Evolutionary conservation across 768 basidiomycete species (phyloP), one percentile per base, ranked within the genome.

Genomic region (Termitomyces sp.): DNA sequence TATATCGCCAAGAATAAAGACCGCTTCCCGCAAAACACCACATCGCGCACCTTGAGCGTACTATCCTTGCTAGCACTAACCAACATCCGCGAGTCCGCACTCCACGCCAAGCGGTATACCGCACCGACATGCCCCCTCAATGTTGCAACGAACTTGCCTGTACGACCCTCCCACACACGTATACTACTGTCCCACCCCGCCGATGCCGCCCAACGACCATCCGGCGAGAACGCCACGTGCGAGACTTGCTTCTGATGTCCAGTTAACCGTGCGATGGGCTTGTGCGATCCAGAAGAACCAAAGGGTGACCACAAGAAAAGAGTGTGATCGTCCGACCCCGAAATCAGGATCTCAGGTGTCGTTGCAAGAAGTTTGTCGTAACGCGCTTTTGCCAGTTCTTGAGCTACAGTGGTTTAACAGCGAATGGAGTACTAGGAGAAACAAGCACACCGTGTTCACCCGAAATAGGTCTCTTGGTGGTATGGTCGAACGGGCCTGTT

Each of bases 271-370:
- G 91, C 81, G 17, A 78, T 54, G 52, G 81, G 77, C 60, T 78
- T 79, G 70, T 21, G 66, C 54, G 3, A 66, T 73, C 47, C 27
- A 6, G 49, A 27, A 7, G 49, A 39, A 5, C 35, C 35, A 27
- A 67, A 70, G 52, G 77, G 75, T 19, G 92, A 89, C 96, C 94
- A 98, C 12, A 99, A 81, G 81, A 95, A 98, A 49, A 98, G 84
- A 0, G 96, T 99, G 70, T 98, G 96, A 69, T 99, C 96, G 68
- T 99, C 95, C 3, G 95, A 98, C 21, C 94, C 95, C 5, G 94
- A 93, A 68, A 98, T 96, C 61, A 96, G 76, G 4, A 92, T 77
- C 69, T 98, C 95, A 11, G 92, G 87, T 2, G 77, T 78, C 3
- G 73, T 78, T 30, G 79, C 73, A 19, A 89, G 78, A 55, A 91